Percentiles rank a stretch among this genome's conserved stretches.
Conservation (phyloP, 768 basidiomycete species). For the Galerina marginata region DNA sequence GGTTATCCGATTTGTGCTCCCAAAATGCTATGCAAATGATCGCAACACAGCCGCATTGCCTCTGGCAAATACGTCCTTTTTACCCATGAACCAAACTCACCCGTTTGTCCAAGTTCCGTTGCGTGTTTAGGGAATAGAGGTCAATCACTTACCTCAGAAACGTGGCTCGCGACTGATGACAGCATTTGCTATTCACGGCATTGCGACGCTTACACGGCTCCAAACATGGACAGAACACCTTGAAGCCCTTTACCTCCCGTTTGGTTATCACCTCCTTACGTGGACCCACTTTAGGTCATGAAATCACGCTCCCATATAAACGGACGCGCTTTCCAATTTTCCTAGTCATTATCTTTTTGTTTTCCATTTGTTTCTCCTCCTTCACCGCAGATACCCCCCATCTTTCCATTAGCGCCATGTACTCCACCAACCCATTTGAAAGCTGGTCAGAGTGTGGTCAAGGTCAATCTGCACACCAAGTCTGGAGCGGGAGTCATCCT, state of each 20-base stretch:
- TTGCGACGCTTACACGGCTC: neutral
- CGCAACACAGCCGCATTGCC: neutral
- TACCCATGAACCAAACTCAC: neutral
- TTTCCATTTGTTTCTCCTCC: slow-evolving; percentile 6
- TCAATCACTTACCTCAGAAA: slow-evolving; percentile 8
- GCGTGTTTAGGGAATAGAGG: neutral
- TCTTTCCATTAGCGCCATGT: slow-evolving; percentile 21
- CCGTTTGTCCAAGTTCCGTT: neutral
- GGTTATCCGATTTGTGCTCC: slow-evolving; percentile 5
- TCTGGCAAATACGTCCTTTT: neutral
- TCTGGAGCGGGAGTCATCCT: slow-evolving; percentile 25
- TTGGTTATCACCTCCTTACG: neutral
- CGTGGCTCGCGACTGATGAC: slow-evolving; percentile 7
- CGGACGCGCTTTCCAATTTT: slow-evolving; percentile 1
- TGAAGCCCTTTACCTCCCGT: slow-evolving; percentile 16
- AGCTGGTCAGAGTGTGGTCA: slow-evolving; percentile 39
- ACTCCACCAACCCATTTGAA: slow-evolving; percentile 45
- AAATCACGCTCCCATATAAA: slow-evolving; percentile 1
- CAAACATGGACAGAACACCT: slow-evolving; percentile 11
- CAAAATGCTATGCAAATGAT: neutral
- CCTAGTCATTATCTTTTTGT: neutral
- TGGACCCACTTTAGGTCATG: neutral
- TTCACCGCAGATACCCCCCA: neutral
- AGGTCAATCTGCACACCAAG: slow-evolving; percentile 25
- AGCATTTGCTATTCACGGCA: neutral